Evolutionary conservation across 306 rosid genomes (phyloP), one percentile per base, ranked within the genome.

Genomic region (Geum urbanum): DNA sequence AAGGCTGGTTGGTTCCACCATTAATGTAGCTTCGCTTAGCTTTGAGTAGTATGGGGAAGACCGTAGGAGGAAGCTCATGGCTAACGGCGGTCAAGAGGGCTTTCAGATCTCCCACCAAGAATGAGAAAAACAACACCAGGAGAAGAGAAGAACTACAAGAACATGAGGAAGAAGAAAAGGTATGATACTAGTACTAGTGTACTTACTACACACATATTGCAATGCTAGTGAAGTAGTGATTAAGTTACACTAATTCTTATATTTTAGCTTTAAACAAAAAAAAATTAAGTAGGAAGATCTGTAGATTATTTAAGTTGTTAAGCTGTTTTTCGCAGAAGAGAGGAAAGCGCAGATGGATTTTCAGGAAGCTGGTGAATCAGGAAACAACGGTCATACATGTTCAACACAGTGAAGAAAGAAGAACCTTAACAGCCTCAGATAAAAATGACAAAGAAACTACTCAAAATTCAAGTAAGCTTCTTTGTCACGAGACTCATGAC

Each of bases 261-360:
- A 22, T 13, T 4, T 53, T 52, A 7, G 22, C 55, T 20, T 47
- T 16, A 5, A 2, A 32, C 37, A 32, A 32, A 27, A 32, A 27
- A 32, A 56, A 11, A 1, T 56, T 55, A 20, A 1, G 32, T 14
- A n/a, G 0, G 16, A 40, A 69, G 52, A 44, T 70, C 55, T 55
- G 65, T 70, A 5, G 56, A 53, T 11, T 57, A 13, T 8, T 8
- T 44, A 40, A 55, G 43, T 56, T 49, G 8, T 22, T 53, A 7
- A 48, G 44, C 27, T 71, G 22, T 7, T 79, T 79, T 66, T 77
- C 51, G 63, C 60, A 83, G 87, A 80, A 81, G 77, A 81, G 86
- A 76, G 86, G 82, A 58, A 86, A 86, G 48, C 45, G 87, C 40
- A 78, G 90, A 80, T 83, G 86, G 90, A 76, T 74, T 72, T 86